Evolutionary conservation across 345 rosid species (phyloP), one percentile per base, ranked within the genome.

Genomic region (Arabis alpina): DNA sequence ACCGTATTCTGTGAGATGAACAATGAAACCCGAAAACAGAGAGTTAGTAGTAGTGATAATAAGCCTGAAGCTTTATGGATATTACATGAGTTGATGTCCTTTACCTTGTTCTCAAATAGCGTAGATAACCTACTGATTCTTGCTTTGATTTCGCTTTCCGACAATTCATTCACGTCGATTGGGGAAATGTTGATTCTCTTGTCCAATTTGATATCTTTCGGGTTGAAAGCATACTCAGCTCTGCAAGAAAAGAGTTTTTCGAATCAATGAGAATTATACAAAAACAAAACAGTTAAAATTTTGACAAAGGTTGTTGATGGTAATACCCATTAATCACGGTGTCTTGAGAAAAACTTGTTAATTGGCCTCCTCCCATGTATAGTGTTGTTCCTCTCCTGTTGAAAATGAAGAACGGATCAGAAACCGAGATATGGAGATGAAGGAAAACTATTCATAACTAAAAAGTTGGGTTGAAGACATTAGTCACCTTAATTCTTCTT

Each of bases 141-240:
- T 73, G 81, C 87, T 79, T 84, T 84, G 36, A 94, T 88, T 28
- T 83, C 86, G 50, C 87, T 83, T 79, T 91, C 95, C 7, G 88
- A 79, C 83, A 78, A 55, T 72, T 88, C 87, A 37, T 73, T 76
- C 13, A n/a, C 34, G 24, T 73, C 72, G 6, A 62, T 72, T 0
- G 97, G 88, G 16, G 93, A 85, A 64, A 81, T 75, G 49, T 68
- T 77, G 61, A 68, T 55, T 76, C 68, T 89, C 83, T 70, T 77
- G 68, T 48, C 77, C 48, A 72, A 55, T n/a, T 76, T 81, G 47
- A 89, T 71, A 76, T 91, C 96, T 84, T 89, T 88, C 1, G 97
- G 97, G 19, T 89, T 91, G 83, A 91, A 88, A 40, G 99, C 99
- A 72, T 72, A 81, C 62, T 66, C 83, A 45, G 96, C 92, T 81